Percentiles rank a stretch among this genome's conserved stretches.
Conservation (phyloP, 1,284 basidiomycete genomes). For the Ustilago cynodontis region DNA sequence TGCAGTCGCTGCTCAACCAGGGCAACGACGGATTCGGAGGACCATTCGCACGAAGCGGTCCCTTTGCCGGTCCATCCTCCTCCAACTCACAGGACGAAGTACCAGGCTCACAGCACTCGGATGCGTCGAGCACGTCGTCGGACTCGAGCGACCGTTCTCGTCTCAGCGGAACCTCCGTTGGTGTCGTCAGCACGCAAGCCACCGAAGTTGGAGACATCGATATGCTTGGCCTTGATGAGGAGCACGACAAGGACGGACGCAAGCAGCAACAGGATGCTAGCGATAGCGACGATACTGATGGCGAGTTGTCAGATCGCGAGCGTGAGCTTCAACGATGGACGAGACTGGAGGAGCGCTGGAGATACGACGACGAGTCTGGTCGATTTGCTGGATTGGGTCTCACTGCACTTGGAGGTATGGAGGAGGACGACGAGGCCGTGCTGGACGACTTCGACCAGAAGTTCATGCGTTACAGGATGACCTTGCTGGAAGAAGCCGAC, state of each 20-base stretch:
- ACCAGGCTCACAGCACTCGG: constrained; percentile 48
- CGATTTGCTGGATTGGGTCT: constrained; percentile 67
- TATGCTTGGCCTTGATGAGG: constrained; percentile 48
- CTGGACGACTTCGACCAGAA: constrained; percentile 69
- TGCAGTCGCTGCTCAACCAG: constrained; percentile 32
- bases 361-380: constrained; percentile 68
- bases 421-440: constrained; percentile 69
- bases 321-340: constrained; percentile 44
- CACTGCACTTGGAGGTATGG: constrained; percentile 67
- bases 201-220: constrained; percentile 59
- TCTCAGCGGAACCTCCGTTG: constrained; percentile 39
- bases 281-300: constrained; percentile 28
- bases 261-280: constrained; percentile 23
- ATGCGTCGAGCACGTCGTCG: constrained; percentile 61
- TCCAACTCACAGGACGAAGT: constrained; percentile 20
- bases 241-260: constrained; percentile 25
- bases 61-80: constrained; percentile 26
- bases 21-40: constrained; percentile 40
- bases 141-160: constrained; percentile 58
- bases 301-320: constrained; percentile 26
- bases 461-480: constrained; percentile 69
- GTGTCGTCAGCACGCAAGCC: constrained; percentile 60
- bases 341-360: constrained; percentile 62
- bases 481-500: constrained; percentile 65
- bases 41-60: constrained; percentile 39